A percentile compares a stretch with the other conserved stretches of the same genome.
Evolutionary conservation across 139 green algal genomes (phyloP).

Genomic region (Chlorella sp.): DNA sequence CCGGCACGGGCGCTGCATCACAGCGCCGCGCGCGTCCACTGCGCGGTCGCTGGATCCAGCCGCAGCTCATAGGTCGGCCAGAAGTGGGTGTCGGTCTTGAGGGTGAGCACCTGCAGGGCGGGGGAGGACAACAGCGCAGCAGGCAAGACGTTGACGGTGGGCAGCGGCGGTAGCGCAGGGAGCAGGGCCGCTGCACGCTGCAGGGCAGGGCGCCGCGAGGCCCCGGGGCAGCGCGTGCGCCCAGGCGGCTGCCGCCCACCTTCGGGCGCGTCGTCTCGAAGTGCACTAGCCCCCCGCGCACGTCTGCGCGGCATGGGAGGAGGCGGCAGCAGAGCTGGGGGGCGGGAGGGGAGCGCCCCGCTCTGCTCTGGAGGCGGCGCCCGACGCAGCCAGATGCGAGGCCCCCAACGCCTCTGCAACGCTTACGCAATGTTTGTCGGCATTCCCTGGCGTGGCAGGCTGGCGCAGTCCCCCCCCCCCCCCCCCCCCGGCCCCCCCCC

Average conservation of each 20-base stretch:
- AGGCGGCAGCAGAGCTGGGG: too few relatives aligned
- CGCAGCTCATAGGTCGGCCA: slow-evolving; percentile 83
- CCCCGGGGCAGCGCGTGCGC: neutral
- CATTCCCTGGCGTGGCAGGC: too few relatives aligned
- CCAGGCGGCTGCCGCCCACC: neutral
- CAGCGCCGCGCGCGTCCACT: slow-evolving; percentile 54
- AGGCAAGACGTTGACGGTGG: neutral
- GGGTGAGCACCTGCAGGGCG: slow-evolving; percentile 67
- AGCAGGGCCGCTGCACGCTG: too few relatives aligned
- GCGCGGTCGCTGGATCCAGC: slow-evolving; percentile 52
- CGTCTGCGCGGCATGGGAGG: too few relatives aligned
- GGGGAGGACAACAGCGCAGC: neutral
- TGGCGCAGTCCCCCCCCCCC: too few relatives aligned
- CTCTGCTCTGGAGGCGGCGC: too few relatives aligned
- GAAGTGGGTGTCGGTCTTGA: slow-evolving; percentile 85
- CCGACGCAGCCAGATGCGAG: too few relatives aligned
- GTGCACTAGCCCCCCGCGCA: slow-evolving; percentile 73
- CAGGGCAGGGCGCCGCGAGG: neutral
- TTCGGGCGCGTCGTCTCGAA: slow-evolving; percentile 66
- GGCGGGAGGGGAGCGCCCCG: too few relatives aligned
- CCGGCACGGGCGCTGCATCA: too few relatives aligned
- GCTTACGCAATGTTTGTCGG: too few relatives aligned
- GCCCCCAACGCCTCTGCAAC: too few relatives aligned
- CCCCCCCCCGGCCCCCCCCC: too few relatives aligned
- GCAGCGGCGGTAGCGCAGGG: neutral